Percentiles rank a stretch among this genome's conserved stretches.
Evolutionary conservation across 495 filamentous ascomycete species (phyloP).

Genomic region (Rostrohypoxylon terebratum): DNA sequence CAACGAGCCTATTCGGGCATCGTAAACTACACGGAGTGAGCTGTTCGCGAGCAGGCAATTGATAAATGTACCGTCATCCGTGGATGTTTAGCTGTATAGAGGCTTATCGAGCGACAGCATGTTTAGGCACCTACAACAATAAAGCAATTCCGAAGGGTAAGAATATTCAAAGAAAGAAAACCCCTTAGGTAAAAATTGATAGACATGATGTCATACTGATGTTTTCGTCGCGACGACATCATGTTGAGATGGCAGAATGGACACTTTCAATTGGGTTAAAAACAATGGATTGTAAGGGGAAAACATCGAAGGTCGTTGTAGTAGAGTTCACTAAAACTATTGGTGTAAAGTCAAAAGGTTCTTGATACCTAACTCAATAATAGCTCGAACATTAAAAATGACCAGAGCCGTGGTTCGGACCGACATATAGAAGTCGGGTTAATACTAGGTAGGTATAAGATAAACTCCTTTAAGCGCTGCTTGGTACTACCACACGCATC

Average conservation of each 20-base stretch:
- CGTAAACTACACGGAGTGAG: neutral
- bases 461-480: slow-evolving; percentile 11
- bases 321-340: too few relatives aligned
- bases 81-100: neutral
- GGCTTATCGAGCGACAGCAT: neutral
- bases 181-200: too few relatives aligned
- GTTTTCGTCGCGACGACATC: too few relatives aligned
- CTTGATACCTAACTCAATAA: neutral
- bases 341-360: neutral
- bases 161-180: too few relatives aligned
- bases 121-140: neutral
- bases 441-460: too few relatives aligned
- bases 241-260: too few relatives aligned
- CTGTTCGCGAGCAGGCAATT: neutral
- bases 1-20: neutral
- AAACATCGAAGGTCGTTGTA: neutral
- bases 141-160: too few relatives aligned
- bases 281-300: too few relatives aligned
- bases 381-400: neutral
- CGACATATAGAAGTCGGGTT: neutral
- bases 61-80: neutral
- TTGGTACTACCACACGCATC: too few relatives aligned
- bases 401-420: neutral
- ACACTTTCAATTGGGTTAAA: too few relatives aligned
- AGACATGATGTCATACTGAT: too few relatives aligned